Evolutionary conservation across 225 moss, liverwort and hornwort genomes (phyloP), one percentile per base, ranked within the genome.

Genomic region (Thuidium tamariscinum): DNA sequence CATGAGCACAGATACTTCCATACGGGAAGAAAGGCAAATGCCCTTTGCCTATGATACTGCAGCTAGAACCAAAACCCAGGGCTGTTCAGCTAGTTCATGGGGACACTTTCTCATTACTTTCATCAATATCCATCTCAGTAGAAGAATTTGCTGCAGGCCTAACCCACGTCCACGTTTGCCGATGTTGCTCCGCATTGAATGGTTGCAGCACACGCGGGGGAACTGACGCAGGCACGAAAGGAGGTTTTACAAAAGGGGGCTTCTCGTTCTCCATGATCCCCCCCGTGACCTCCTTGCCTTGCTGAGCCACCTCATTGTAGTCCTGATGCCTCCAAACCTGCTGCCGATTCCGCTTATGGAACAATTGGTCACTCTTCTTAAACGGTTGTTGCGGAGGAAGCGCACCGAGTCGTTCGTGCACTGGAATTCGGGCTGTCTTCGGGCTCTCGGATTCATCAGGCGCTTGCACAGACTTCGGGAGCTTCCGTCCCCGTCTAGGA

Each of bases 151-250:
- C 17, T 25, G 72, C 11, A 46, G 91, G 89, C 48, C 91, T 85
- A 7, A 85, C 85, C 91, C 91, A 91, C 51, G 89, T 91, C 87
- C 89, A 91, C 59, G 89, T 82, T 74, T 91, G 89, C 48, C 89
- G 91, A 74, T 89, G 91, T 49, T 79, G 89, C 87, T 87, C 89
- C 2, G 87, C 91, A 83, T 89, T 83, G 66, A 91, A 91, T 37
- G 91, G 84, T 66, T 89, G 84, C 81, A 37, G 55, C 54, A 37
- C 74, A 62, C 62, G 46, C 23, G 74, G 87, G 29, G 73, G 72
- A 32, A 78, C 61, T 48, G 61, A 66, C 68, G 85, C 56, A 51
- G 80, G 51, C 48, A 72, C 81, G 57, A 60, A 70, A 48, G 67
- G 44, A n/a, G 86, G 83, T 20, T 91, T 84, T 10, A 69, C 86